Base-by-base conservation (phyloP, 139 green algal species). In the Asterochloris erici region DNA sequence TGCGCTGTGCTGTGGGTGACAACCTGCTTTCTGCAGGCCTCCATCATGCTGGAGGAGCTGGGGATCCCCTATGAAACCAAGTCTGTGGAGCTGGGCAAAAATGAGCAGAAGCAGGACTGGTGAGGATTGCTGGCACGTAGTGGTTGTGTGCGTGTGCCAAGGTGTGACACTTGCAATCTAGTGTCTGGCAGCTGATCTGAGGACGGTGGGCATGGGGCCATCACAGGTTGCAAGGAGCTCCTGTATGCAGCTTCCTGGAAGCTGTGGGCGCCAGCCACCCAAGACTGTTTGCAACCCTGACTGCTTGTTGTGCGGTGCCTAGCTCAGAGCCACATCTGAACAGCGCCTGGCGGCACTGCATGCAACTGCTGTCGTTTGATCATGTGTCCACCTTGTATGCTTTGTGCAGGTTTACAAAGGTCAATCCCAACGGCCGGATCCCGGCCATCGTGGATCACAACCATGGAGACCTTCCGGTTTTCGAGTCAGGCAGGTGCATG, bases 361-460 rank as follows among this genome's bases (percentile, higher is more conserved):
- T 6, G 38, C 38, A 54, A 54, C 38, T 54, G 2, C 38, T 6
- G 6, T 54, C 6, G 38, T 54, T 54, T 54, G 4, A 54, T 2
- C 38, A 54, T 54, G 38, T 6, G 38, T 54, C 6, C 38, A 54
- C 38, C 38, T 10, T 54, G 4, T 54, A 6, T 6, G 38, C 38
- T 10, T 54, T 19, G 9, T 68, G 38, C 74, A 79, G 75, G 75
- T 79, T 79, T 12, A 69, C 38, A 54, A 83, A 85, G 1, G 86
- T 92, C 63, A 92, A 92, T 63, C 89, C 89, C 26, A 91, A 85
- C 28, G 82, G 82, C 12, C 79, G 89, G 12, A 92, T 92, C 24
- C 89, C 89, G 11, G 89, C 89, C 14, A 85, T 92, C 17, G 84
- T 90, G 69, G 86, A 90, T 60, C 83, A 89, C 63, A 23, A n/a